A percentile compares a stretch with the other conserved stretches of the same genome.
phyloP scores from a whole-genome alignment of 257 asterid genomes.

The Solanum piurae region DNA sequence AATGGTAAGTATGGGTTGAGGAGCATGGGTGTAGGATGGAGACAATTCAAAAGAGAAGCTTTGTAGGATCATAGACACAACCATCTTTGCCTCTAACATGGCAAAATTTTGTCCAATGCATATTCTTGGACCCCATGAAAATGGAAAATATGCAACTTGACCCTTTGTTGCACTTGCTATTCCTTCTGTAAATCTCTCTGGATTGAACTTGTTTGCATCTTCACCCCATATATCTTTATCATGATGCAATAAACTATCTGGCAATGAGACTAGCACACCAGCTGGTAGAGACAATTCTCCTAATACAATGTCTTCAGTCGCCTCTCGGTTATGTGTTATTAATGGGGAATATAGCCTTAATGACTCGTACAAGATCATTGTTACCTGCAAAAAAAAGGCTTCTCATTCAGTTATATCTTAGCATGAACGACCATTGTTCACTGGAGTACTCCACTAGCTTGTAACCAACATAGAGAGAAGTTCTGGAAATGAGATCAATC shows the following conservation, averaged over 20 bases:
- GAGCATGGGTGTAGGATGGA: slow-evolving; percentile 29
- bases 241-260: background rate
- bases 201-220: background rate
- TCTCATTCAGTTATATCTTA: background rate
- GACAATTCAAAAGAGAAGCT: slow-evolving; percentile 18
- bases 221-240: background rate
- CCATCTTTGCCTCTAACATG: slow-evolving; percentile 21
- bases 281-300: background rate
- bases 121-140: slow-evolving; percentile 27
- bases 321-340: background rate
- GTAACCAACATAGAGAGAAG: background rate
- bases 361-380: background rate
- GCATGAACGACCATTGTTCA: background rate
- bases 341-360: background rate
- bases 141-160: slow-evolving; percentile 2
- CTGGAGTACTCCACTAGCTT: background rate
- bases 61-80: slow-evolving; percentile 24
- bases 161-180: background rate
- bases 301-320: background rate
- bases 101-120: slow-evolving; percentile 29
- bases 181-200: background rate
- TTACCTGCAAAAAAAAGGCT: background rate
- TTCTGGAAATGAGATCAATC: background rate
- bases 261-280: background rate
- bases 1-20: background rate